Base-by-base conservation (phyloP, 257 asterid species). In the Voacanga thouarsii region DNA sequence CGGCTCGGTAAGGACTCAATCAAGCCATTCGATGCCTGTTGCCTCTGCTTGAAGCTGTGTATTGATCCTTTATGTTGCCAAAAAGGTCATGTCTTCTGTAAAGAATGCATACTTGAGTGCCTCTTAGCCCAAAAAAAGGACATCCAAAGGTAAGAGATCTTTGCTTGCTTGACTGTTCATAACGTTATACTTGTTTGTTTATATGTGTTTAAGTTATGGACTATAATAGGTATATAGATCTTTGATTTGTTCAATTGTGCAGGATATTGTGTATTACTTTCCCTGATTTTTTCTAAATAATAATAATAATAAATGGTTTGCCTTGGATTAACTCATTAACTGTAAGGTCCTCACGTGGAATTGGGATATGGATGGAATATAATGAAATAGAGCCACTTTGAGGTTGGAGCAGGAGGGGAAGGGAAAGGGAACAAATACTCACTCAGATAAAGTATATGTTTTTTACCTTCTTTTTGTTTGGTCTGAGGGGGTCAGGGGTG, bases 81-180 rank as follows among this genome's bases (percentile, higher is more conserved):
- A 55, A 93, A 96, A 84, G 99, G 99, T 47, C 99, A 96, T 70
- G 80, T 93, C 68, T 96, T 83, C 83, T 96, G 98, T 76, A 96
- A 96, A 79, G 99, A 96, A 71, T 96, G 99, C 91, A 89, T 93
- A 55, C 89, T 92, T 47, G 97, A 96, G 72, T 96, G 94, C 81
- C 93, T 96, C 50, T 83, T 96, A 65, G 83, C 99, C 7, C 99
- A 96, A 81, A 96, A 96, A 86, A 96, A 93, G 75, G 98, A 93
- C 78, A 89, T 93, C 71, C 90, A 89, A 45, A 92, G 99, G 99
- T 94, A 49, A 18, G 0, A 24, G 21, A 45, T 55, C 59, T 14
- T 53, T 43, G 28, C 43, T 55, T 67, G 70, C 51, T 65, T 24
- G 2, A 2, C 5, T 66, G 24, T 66, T 66, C 19, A 6, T 18